Conservation (phyloP, 2,329 filamentous ascomycete genomes). For the Diaporthe caulivora region DNA sequence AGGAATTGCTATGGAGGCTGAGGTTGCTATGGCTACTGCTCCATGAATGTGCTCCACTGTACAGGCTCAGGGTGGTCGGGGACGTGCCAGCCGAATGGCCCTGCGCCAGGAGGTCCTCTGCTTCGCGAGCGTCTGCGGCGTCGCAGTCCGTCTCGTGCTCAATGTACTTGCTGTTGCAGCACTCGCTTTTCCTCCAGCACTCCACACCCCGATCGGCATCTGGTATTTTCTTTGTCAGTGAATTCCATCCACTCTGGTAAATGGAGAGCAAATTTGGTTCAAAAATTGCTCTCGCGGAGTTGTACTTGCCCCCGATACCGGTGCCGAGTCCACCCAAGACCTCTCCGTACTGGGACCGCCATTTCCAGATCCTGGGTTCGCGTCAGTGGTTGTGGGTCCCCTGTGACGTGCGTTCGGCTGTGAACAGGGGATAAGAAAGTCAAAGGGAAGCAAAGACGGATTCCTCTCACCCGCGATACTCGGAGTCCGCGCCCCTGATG, state of each 20-base stretch:
- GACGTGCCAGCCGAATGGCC: slow-evolving; percentile 31
- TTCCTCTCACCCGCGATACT: slow-evolving; percentile 66
- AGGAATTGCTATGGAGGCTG: slow-evolving; percentile 38
- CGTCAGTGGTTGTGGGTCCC: slow-evolving; percentile 32
- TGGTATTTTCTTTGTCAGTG: not conserved
- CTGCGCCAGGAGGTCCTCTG: slow-evolving; percentile 44
- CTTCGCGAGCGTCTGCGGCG: slow-evolving; percentile 76
- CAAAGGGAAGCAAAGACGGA: slow-evolving; percentile 10
- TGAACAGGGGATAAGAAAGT: slow-evolving; percentile 1
- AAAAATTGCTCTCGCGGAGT: not conserved
- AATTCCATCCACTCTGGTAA: not conserved
- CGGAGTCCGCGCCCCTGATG: slow-evolving; percentile 70
- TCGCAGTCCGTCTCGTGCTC: slow-evolving; percentile 90
- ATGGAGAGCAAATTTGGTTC: not conserved
- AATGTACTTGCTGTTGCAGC: slow-evolving; percentile 80
- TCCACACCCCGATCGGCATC: slow-evolving; percentile 90
- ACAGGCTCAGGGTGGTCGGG: slow-evolving; percentile 34
- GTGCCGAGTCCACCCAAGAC: slow-evolving; percentile 85
- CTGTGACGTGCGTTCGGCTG: slow-evolving; percentile 2
- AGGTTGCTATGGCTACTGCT: slow-evolving; percentile 38
- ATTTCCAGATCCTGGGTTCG: slow-evolving; percentile 79
- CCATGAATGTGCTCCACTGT: slow-evolving; percentile 40
- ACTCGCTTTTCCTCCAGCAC: slow-evolving; percentile 83
- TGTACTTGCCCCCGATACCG: slow-evolving; percentile 72
- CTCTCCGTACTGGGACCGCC: slow-evolving; percentile 87